These are phyloP conservation scores for Cyclanthera cordifolia DNA, from an alignment of 306 rosid genomes.

Conservation along the genomic window DNA sequence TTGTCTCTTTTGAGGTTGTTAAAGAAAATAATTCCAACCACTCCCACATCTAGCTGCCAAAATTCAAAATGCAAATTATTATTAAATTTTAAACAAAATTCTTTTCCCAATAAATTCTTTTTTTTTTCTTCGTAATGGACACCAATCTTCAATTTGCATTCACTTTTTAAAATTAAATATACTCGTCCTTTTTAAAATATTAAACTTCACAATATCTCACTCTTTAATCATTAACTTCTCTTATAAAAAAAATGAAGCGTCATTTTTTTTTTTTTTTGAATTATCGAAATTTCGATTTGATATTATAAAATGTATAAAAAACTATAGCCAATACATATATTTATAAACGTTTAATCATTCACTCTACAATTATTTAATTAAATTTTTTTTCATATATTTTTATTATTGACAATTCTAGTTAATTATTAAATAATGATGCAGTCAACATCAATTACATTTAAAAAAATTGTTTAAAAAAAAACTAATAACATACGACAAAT, in stretches of 20 bases:
- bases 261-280: too few species aligned
- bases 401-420: too few species aligned
- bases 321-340: too few species aligned
- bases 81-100: not conserved
- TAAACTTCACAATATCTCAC: constrained; percentile 4
- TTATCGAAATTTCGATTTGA: too few species aligned
- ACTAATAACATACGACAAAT: too few species aligned
- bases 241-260: not conserved
- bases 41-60: constrained; percentile 9
- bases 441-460: too few species aligned
- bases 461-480: too few species aligned
- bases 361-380: too few species aligned
- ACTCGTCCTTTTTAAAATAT: not conserved
- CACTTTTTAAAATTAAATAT: not conserved
- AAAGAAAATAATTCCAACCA: constrained; percentile 13
- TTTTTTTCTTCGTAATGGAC: not conserved
- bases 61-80: not conserved
- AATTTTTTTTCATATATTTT: too few species aligned
- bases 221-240: not conserved
- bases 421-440: too few species aligned
- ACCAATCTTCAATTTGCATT: not conserved
- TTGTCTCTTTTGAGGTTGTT: constrained; percentile 9
- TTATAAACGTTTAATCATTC: too few species aligned
- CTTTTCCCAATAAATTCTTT: not conserved
- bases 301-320: too few species aligned